Percentiles rank a stretch among this genome's conserved stretches.
phyloP scores from a whole-genome alignment of 2,329 filamentous ascomycete genomes.

The Malbranchea zuffiana region DNA sequence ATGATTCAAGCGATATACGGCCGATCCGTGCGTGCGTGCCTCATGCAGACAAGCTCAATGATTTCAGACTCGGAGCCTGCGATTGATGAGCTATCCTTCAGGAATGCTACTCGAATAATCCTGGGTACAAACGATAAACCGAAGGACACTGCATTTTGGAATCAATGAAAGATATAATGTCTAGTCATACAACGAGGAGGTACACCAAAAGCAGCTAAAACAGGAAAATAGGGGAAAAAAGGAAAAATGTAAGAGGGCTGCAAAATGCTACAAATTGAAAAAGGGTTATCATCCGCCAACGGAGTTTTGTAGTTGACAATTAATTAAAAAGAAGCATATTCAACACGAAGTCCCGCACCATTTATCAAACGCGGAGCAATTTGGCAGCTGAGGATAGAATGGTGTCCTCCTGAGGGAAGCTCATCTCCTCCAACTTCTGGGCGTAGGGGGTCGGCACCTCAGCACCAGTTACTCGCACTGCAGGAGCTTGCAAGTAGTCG shows the following conservation, averaged over 20 bases:
- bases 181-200: conserved; percentile 12
- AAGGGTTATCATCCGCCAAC: conserved; percentile 1
- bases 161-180: conserved; percentile 5
- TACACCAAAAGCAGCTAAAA: conserved; percentile 1
- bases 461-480: conserved; percentile 86
- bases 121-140: no score
- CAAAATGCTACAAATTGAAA: conserved; percentile 5
- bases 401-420: conserved; percentile 79
- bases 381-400: conserved; percentile 85
- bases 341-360: neutral
- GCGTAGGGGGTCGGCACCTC: conserved; percentile 97
- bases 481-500: conserved; percentile 91
- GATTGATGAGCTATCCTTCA: no score
- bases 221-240: conserved; percentile 1
- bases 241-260: neutral
- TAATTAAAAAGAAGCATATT: no score
- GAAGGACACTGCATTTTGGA: no score
- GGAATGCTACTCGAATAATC: no score
- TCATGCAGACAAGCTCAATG: no score
- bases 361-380: conserved; percentile 61
- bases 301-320: no score
- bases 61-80: no score
- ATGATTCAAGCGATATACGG: no score
- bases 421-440: conserved; percentile 83
- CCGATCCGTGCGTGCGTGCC: no score